These are phyloP conservation scores for Lyophyllum shimeji DNA, from an alignment of 768 basidiomycete genomes.

Conservation along the genomic window DNA sequence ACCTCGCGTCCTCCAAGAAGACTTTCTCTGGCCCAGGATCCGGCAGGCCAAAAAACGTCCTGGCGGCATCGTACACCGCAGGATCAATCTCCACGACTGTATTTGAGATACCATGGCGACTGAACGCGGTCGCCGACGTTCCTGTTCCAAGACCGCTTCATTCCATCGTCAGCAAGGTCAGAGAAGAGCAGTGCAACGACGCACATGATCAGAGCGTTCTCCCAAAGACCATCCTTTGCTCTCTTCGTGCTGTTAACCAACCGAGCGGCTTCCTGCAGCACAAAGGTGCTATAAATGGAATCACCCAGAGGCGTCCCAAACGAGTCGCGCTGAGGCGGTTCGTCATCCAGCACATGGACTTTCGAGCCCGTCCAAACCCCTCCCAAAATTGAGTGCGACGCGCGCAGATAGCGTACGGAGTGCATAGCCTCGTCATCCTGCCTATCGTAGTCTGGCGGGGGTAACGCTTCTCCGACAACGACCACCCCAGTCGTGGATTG, in stretches of 20 bases:
- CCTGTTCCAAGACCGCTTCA: constrained; percentile 87
- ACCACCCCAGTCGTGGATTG: constrained; percentile 80
- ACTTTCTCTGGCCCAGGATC: constrained; percentile 59
- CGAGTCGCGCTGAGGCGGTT: constrained; percentile 46
- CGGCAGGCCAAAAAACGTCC: constrained; percentile 76
- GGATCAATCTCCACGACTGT: constrained; percentile 95
- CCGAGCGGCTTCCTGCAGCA: constrained; percentile 83
- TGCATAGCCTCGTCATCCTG: constrained; percentile 37
- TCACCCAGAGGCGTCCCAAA: constrained; percentile 61
- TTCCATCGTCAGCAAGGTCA: constrained; percentile 8
- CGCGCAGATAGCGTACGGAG: constrained; percentile 61
- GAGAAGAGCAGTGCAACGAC: constrained; percentile 18
- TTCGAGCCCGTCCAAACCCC: constrained; percentile 77
- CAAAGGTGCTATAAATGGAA: constrained; percentile 82
- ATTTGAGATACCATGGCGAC: constrained; percentile 63
- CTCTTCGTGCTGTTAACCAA: constrained; percentile 56
- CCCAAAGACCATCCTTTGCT: constrained; percentile 32
- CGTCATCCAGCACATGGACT: constrained; percentile 40
- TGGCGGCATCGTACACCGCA: constrained; percentile 82
- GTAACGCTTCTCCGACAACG: constrained; percentile 72
- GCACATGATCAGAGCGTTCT: constrained; percentile 74
- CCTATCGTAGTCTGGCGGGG: constrained; percentile 31
- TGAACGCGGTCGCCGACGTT: constrained; percentile 74
- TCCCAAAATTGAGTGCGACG: constrained; percentile 63
- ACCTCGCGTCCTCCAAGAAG: constrained; percentile 75